These are phyloP conservation scores for Neofusicoccum parvum DNA, from an alignment of 2,329 filamentous ascomycete genomes.

Conservation along the genomic window DNA sequence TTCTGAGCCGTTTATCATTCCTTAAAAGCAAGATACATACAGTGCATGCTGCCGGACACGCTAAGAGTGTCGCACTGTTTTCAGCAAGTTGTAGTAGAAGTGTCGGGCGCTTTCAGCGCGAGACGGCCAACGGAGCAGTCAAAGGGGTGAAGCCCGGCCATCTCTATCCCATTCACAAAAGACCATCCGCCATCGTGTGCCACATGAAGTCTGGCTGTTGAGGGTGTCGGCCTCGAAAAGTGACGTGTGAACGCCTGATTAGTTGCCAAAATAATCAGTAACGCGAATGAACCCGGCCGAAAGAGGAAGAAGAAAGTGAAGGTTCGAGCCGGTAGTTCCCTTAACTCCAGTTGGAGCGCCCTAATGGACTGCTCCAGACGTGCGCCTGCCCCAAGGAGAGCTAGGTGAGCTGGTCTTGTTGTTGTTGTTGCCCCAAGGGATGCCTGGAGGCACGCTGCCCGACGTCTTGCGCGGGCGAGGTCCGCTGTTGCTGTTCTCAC, in stretches of 20 bases:
- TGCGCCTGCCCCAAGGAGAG: constrained; percentile 12
- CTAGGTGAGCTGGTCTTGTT: constrained; percentile 11
- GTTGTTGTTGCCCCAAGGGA: constrained; percentile 17
- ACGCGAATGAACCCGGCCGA: constrained; percentile 9
- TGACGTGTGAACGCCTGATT: constrained; percentile 20
- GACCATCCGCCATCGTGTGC: constrained; percentile 6
- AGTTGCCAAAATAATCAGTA: constrained; percentile 16
- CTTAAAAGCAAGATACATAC: constrained; percentile 17
- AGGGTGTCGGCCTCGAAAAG: constrained; percentile 14
- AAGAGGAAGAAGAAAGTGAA: constrained; percentile 11
- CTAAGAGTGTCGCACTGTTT: not conserved
- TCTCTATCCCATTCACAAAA: not conserved
- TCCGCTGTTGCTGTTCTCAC: constrained; percentile 18
- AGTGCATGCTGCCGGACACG: not conserved
- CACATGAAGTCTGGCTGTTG: constrained; percentile 13
- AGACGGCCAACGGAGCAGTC: not conserved
- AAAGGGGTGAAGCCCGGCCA: not conserved
- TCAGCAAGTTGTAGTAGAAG: not conserved
- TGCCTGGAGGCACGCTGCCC: constrained; percentile 8
- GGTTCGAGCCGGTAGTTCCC: not conserved
- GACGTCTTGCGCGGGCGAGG: constrained; percentile 9
- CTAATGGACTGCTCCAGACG: constrained; percentile 17
- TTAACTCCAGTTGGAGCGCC: not conserved
- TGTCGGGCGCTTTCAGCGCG: not conserved
- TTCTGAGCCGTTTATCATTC: constrained; percentile 16